phyloP scores from a whole-genome alignment of 805 yeast genomes.

The Yarrowia deformans region DNA sequence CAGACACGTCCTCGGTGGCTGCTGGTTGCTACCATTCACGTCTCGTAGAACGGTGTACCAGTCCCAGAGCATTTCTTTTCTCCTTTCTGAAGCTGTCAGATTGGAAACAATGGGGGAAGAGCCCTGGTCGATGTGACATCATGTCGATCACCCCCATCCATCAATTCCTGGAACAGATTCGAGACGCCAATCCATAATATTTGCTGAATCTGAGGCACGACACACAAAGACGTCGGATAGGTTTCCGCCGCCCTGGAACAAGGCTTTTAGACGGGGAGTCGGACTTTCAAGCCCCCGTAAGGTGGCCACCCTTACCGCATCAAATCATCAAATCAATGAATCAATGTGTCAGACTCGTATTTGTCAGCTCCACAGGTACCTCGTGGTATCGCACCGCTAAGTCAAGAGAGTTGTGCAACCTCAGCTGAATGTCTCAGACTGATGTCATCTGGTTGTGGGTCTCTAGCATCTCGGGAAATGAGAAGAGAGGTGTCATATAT shows the following conservation, averaged over 20 bases:
- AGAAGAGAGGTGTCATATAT: no score
- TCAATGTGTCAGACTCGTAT: neutral
- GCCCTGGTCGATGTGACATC: neutral
- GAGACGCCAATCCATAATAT: neutral
- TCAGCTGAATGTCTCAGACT: neutral
- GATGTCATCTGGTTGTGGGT: neutral
- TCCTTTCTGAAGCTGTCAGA: neutral
- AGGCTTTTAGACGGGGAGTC: no score
- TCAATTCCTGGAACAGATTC: slow-evolving; percentile 8
- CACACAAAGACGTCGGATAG: no score
- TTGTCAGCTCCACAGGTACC: neutral
- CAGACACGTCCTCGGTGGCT: no score
- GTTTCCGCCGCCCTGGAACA: no score
- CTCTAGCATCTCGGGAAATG: neutral
- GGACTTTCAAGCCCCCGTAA: no score
- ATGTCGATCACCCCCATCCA: neutral
- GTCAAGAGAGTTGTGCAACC: neutral
- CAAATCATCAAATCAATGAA: neutral
- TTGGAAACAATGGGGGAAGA: no score
- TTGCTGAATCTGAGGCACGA: no score
- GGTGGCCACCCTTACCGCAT: no score
- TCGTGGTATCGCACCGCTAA: neutral
- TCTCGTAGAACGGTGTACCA: no score
- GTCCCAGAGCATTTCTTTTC: no score
- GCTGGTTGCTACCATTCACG: no score